A percentile compares a stretch with the other conserved stretches of the same genome.
Conservation (phyloP, 1,284 basidiomycete species). For the Ustilago crameri region DNA sequence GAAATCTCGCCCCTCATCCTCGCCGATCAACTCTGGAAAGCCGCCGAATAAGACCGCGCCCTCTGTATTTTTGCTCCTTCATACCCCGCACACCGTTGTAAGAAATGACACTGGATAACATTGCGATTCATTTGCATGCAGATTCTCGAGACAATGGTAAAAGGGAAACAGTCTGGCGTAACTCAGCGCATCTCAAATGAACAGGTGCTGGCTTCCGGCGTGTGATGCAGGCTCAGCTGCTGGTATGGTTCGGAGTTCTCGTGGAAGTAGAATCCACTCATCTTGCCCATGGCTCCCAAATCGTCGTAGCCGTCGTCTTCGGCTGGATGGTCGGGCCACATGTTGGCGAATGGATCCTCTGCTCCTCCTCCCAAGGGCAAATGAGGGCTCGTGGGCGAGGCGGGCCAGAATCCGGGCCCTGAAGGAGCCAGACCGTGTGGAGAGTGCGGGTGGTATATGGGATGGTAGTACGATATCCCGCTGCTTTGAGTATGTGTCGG, state of each 20-base stretch:
- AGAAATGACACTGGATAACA: neutral
- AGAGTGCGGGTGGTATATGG: slow-evolving; percentile 32
- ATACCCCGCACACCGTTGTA: neutral
- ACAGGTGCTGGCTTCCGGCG: slow-evolving; percentile 63
- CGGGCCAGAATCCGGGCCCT: slow-evolving; percentile 39
- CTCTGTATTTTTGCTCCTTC: neutral
- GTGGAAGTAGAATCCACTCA: slow-evolving; percentile 94
- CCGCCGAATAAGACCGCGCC: slow-evolving; percentile 53
- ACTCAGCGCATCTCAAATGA: slow-evolving; percentile 70
- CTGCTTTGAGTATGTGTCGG: neutral
- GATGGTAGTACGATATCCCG: slow-evolving; percentile 20
- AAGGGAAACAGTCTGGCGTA: neutral
- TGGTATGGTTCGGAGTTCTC: slow-evolving; percentile 84
- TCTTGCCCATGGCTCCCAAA: slow-evolving; percentile 67
- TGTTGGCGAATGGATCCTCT: slow-evolving; percentile 19
- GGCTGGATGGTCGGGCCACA: slow-evolving; percentile 10
- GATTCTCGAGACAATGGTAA: neutral
- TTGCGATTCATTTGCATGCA: neutral
- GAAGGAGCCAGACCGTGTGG: slow-evolving; percentile 15
- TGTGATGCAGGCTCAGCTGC: slow-evolving; percentile 70
- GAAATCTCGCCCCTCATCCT: slow-evolving; percentile 40
- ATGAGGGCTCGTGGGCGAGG: slow-evolving; percentile 29
- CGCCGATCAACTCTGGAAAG: slow-evolving; percentile 55
- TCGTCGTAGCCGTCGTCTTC: slow-evolving; percentile 34
- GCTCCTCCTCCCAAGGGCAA: neutral